A percentile compares a stretch with the other conserved stretches of the same genome.
Conservation (phyloP, 495 filamentous ascomycete genomes). For the Aspergillus sclerotiicarbonarius region DNA sequence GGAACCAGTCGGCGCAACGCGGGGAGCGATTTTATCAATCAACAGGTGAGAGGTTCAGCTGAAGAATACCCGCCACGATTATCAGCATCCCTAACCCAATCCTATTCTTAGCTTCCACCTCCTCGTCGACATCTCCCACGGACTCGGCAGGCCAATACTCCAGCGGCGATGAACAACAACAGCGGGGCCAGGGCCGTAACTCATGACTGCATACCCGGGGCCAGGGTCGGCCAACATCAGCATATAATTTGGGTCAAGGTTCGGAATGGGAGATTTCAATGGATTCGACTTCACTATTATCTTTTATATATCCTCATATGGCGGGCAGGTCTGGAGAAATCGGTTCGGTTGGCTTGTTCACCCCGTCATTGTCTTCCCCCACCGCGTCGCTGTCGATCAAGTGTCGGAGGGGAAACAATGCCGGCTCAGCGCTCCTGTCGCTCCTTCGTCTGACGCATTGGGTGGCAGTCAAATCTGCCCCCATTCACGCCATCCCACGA, state of each 20-base stretch:
- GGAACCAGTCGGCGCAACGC: conserved; percentile 9
- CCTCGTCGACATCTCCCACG: conserved; percentile 22
- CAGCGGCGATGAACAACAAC: conserved; percentile 25
- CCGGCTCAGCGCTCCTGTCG: not conserved
- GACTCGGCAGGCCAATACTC: conserved; percentile 23
- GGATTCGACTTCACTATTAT: conserved; percentile 15
- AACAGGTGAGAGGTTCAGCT: conserved; percentile 19
- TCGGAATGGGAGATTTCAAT: conserved; percentile 10
- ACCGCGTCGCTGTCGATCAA: not conserved
- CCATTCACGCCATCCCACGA: conserved; percentile 8
- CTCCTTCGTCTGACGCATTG: conserved; percentile 12
- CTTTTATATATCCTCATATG: conserved; percentile 15
- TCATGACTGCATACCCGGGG: conserved; percentile 17
- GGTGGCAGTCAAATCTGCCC: not conserved
- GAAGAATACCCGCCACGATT: not conserved
- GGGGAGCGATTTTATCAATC: conserved; percentile 20
- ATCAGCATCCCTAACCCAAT: conserved; percentile 10
- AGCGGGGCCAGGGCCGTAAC: conserved; percentile 12
- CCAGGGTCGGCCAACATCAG: conserved; percentile 15
- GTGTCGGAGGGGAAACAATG: not conserved
- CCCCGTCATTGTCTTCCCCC: conserved; percentile 8
- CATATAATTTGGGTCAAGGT: conserved; percentile 18
- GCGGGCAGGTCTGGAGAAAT: conserved; percentile 22
- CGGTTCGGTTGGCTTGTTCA: conserved; percentile 19
- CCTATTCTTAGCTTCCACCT: conserved; percentile 15